phyloP scores from a whole-genome alignment of 73 alveolate genomes.

The Paramecium biaurelia region DNA sequence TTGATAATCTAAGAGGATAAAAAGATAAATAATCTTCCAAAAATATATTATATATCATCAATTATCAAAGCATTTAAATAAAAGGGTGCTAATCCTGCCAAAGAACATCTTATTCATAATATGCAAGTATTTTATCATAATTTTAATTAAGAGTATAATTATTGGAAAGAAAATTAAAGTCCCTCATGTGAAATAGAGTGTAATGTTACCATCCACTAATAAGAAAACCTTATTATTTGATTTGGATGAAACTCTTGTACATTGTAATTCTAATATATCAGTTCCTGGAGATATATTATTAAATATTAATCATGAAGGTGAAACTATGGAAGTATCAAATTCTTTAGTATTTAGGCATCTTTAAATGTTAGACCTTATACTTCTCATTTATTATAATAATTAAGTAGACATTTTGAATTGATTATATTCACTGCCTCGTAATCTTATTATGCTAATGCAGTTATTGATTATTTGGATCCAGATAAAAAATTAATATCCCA shows the following conservation, averaged over 20 bases:
- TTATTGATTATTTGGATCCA: constrained; percentile 90
- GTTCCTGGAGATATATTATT: constrained; percentile 41
- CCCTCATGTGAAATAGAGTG: neutral
- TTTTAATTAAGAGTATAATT: neutral
- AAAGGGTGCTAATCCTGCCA: constrained; percentile 25
- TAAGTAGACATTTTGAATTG: constrained; percentile 78
- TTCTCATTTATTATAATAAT: constrained; percentile 77
- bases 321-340: constrained; percentile 13
- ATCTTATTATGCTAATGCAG: constrained; percentile 92
- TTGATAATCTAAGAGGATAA: neutral
- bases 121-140: neutral
- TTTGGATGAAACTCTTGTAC: constrained; percentile 61
- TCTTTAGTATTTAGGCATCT: constrained; percentile 76
- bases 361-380: constrained; percentile 89
- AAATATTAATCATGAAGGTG: constrained; percentile 19
- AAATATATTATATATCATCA: neutral
- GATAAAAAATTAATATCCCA: constrained; percentile 72
- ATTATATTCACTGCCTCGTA: constrained; percentile 93
- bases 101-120: constrained; percentile 5
- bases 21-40: neutral
- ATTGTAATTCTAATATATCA: constrained; percentile 24
- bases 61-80: neutral
- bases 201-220: constrained; percentile 45
- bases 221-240: constrained; percentile 55
- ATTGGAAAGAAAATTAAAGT: neutral